These are phyloP conservation scores for Dictyophora rubrovolvata DNA, from an alignment of 768 basidiomycete genomes.

Conservation along the genomic window DNA sequence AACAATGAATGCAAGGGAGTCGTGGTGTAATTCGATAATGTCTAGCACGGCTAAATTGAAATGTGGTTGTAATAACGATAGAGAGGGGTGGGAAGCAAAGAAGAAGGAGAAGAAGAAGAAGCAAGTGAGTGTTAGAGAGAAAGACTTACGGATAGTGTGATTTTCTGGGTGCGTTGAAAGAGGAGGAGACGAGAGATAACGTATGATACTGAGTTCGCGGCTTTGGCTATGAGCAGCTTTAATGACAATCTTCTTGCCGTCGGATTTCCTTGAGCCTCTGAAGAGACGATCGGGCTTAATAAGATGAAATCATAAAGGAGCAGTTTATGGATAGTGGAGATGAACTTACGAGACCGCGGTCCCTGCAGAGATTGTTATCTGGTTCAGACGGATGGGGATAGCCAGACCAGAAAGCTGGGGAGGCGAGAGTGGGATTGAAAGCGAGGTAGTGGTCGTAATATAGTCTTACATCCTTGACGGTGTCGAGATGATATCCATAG, in stretches of 20 bases:
- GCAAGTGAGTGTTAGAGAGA: conserved; percentile 4
- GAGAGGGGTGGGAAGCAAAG: neutral
- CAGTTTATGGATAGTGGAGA: neutral
- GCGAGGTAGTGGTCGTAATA: conserved; percentile 33
- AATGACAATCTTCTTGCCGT: conserved; percentile 46
- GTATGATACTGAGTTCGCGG: conserved; percentile 52
- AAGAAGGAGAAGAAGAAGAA: neutral
- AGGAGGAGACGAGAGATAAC: conserved; percentile 41
- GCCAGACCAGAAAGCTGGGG: conserved; percentile 17
- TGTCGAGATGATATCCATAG: conserved; percentile 57
- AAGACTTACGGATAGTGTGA: conserved; percentile 61
- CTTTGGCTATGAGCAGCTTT: conserved; percentile 60
- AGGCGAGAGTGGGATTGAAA: conserved; percentile 13
- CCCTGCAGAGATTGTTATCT: conserved; percentile 57
- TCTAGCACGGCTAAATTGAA: conserved; percentile 47
- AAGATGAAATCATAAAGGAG: neutral
- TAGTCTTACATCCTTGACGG: conserved; percentile 53
- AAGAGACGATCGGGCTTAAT: conserved; percentile 62
- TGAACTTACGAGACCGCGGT: conserved; percentile 54
- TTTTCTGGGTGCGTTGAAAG: conserved; percentile 55
- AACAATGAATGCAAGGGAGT: conserved; percentile 54
- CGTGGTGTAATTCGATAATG: conserved; percentile 42
- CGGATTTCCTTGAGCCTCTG: conserved; percentile 45
- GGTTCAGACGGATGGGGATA: conserved; percentile 25
- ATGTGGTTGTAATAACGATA: neutral